phyloP scores from a whole-genome alignment of 768 basidiomycete species.

The Crucibulum laeve region DNA sequence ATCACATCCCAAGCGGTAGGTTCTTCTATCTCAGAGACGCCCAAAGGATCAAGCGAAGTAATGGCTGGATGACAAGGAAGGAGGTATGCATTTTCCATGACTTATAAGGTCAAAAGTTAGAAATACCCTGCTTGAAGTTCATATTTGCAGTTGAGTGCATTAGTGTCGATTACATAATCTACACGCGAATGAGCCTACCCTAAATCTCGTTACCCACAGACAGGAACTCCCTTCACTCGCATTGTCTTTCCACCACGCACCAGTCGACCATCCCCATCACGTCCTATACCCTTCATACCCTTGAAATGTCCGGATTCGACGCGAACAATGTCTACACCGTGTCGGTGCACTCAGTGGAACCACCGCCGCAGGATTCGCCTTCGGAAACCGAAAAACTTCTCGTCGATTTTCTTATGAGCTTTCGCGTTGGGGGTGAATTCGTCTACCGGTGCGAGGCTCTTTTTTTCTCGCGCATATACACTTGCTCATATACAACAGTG shows the following conservation, averaged over 20 bases:
- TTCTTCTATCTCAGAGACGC: too few species aligned
- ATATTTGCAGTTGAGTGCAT: background rate
- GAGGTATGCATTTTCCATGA: too few species aligned
- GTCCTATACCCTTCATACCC: constrained; percentile 6
- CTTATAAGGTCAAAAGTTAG: too few species aligned
- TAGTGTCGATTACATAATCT: too few species aligned
- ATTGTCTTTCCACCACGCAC: background rate
- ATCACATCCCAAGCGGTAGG: too few species aligned
- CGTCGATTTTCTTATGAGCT: constrained; percentile 83
- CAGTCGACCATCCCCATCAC: constrained; percentile 1
- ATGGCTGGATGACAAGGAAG: too few species aligned
- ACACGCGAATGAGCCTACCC: background rate
- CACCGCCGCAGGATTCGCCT: constrained; percentile 61
- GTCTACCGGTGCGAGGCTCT: constrained; percentile 67
- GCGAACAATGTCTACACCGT: constrained; percentile 78
- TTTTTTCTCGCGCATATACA: background rate
- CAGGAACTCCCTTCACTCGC: background rate
- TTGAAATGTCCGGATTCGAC: constrained; percentile 84
- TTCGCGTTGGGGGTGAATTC: constrained; percentile 87
- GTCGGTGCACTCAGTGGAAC: constrained; percentile 62
- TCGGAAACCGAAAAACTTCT: constrained; percentile 79
- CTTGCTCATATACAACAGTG: constrained; percentile 39
- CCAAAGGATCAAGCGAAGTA: too few species aligned
- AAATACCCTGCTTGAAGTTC: background rate
- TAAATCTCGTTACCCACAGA: background rate